Percentiles rank a stretch among this genome's conserved stretches.
Evolutionary conservation across 495 filamentous ascomycete species (phyloP).

Genomic region (Trypethelium eluteriae): DNA sequence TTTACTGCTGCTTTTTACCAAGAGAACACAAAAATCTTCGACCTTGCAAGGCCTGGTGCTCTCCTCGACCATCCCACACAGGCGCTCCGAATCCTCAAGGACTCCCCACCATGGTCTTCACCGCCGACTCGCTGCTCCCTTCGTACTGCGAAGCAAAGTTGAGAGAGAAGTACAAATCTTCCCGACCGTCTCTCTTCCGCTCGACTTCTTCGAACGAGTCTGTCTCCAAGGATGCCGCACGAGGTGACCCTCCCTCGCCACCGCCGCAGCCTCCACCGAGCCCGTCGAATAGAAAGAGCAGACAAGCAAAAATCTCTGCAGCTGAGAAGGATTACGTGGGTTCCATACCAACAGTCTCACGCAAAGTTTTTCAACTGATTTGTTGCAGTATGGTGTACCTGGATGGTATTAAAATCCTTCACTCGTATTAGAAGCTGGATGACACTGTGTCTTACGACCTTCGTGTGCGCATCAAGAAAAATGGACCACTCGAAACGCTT

Average conservation of each 20-base stretch:
- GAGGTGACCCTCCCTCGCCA: slow-evolving; percentile 14
- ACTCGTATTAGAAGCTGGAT: no score
- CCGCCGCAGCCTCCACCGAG: slow-evolving; percentile 14
- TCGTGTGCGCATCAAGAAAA: no score
- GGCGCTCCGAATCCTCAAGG: not conserved
- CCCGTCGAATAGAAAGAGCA: slow-evolving; percentile 1
- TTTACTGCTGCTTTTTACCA: not conserved
- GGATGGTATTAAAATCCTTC: slow-evolving; percentile 11
- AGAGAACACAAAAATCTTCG: not conserved
- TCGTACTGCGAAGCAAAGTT: slow-evolving; percentile 10
- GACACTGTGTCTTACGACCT: no score
- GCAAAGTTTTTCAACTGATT: not conserved
- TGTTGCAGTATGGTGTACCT: slow-evolving; percentile 11
- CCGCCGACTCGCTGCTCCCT: not conserved
- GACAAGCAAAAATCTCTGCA: not conserved
- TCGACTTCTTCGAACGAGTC: not conserved
- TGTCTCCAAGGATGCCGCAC: not conserved
- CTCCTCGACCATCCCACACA: not conserved
- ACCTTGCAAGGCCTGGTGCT: not conserved
- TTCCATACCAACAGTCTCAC: not conserved
- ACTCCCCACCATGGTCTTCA: slow-evolving; percentile 2
- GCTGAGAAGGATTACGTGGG: not conserved
- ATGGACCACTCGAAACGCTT: no score
- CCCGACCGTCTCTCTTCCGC: not conserved
- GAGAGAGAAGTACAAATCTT: not conserved